These are phyloP conservation scores for Staphylotrichum tortipilum DNA, from an alignment of 495 filamentous ascomycete genomes.

Conservation along the genomic window DNA sequence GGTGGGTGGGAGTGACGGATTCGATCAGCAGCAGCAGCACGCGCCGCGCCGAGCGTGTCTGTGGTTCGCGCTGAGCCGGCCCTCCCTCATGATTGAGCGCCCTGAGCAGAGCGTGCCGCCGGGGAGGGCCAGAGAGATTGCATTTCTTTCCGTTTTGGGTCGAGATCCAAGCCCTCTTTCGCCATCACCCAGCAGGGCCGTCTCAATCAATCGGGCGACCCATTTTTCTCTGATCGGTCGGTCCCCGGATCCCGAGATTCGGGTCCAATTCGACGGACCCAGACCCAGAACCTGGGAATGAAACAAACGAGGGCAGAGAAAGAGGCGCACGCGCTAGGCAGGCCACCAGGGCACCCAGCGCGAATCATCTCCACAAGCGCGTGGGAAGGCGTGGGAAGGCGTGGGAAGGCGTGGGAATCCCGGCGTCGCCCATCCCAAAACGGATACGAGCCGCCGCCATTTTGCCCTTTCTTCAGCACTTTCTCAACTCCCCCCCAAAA, in stretches of 20 bases:
- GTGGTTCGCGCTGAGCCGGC: no score
- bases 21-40: no score
- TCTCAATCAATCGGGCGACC: neutral
- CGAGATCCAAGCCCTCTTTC: neutral
- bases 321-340: no score
- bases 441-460: slow-evolving; percentile 6
- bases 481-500: neutral
- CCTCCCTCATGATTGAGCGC: neutral
- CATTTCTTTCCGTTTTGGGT: neutral
- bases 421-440: slow-evolving; percentile 3
- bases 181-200: neutral
- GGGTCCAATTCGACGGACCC: neutral
- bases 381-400: no score
- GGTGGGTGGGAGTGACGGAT: no score
- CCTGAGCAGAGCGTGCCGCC: neutral
- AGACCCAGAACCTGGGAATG: neutral
- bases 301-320: neutral
- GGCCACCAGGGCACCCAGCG: neutral
- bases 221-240: neutral
- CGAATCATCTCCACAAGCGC: slow-evolving; percentile 20
- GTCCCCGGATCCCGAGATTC: neutral
- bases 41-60: no score
- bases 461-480: neutral
- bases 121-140: neutral
- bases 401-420: no score